Percentiles rank a stretch among this genome's conserved stretches.
Conservation (phyloP, 257 asterid genomes). For the Voacanga thouarsii region DNA sequence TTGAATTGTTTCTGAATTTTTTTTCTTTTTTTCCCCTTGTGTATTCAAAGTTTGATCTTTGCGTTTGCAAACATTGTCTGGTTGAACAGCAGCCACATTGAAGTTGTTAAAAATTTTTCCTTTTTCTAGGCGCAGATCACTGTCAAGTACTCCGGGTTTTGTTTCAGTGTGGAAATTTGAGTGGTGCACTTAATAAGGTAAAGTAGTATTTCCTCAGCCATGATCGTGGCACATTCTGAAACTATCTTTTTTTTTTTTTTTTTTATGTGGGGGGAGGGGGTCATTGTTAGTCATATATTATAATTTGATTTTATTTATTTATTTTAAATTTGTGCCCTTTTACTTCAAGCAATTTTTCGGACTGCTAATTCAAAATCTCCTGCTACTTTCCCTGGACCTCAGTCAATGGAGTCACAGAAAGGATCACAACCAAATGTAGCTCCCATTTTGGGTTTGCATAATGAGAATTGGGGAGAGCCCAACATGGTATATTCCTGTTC, state of each 20-base stretch:
- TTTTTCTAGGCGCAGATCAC: neutral
- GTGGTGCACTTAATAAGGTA: slow-evolving; percentile 13
- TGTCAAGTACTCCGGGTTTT: neutral
- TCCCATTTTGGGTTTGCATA: slow-evolving; percentile 43
- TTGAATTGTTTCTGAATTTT: slow-evolving; percentile 20
- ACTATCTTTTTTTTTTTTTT: too few relatives aligned
- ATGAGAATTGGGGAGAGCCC: slow-evolving; percentile 87
- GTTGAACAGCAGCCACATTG: slow-evolving; percentile 19
- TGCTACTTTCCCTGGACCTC: slow-evolving; percentile 39
- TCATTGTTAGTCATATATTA: too few relatives aligned
- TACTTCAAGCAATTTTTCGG: slow-evolving; percentile 23
- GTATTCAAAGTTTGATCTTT: slow-evolving; percentile 18
- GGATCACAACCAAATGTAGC: slow-evolving; percentile 36
- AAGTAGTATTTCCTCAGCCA: too few relatives aligned
- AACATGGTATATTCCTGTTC: slow-evolving; percentile 83
- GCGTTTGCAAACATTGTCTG: neutral
- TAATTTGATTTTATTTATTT: too few relatives aligned
- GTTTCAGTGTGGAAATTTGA: slow-evolving; percentile 14
- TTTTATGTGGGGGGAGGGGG: too few relatives aligned
- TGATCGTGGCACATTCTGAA: too few relatives aligned
- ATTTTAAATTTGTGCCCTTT: neutral
- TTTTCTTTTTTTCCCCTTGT: slow-evolving; percentile 9
- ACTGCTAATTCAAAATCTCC: slow-evolving; percentile 42
- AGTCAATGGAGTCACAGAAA: slow-evolving; percentile 41
- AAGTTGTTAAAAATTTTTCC: slow-evolving; percentile 5